These are phyloP conservation scores for Phytophthora syringae DNA, from an alignment of 352 stramenopile genomes.

Conservation along the genomic window DNA sequence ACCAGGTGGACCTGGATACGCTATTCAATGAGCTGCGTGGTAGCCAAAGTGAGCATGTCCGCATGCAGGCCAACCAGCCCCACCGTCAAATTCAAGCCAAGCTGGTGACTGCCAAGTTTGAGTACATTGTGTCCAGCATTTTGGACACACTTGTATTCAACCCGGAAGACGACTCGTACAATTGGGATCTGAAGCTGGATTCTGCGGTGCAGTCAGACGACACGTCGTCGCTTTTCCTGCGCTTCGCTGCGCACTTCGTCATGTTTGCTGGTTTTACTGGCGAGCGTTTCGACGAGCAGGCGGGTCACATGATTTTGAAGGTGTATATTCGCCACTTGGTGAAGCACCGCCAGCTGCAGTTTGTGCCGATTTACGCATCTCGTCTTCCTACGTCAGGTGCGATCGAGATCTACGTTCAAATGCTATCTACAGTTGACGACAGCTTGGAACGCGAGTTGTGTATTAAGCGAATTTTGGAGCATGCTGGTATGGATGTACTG, in stretches of 20 bases:
- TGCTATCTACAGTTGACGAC: conserved; percentile 67
- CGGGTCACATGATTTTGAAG: conserved; percentile 83
- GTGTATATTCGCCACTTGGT: conserved; percentile 85
- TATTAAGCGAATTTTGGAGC: conserved; percentile 72
- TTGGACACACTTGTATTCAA: conserved; percentile 62
- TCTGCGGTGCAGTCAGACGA: conserved; percentile 48
- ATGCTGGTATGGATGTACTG: conserved; percentile 68
- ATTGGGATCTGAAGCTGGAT: conserved; percentile 73
- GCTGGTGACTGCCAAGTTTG: conserved; percentile 77
- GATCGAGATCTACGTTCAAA: conserved; percentile 79
- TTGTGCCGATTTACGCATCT: conserved; percentile 79
- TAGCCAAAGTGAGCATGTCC: conserved; percentile 68
- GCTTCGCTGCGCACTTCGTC: conserved; percentile 84
- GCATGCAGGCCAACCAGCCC: conserved; percentile 71
- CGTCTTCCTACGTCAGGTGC: conserved; percentile 62
- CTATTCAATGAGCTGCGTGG: conserved; percentile 82
- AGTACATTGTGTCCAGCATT: conserved; percentile 79
- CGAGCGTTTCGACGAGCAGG: conserved; percentile 66
- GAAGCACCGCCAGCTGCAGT: conserved; percentile 77
- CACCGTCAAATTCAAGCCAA: conserved; percentile 83
- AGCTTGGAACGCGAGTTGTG: conserved; percentile 70
- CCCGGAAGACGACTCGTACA: conserved; percentile 51
- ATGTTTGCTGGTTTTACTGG: conserved; percentile 76
- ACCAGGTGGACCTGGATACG: conserved; percentile 65
- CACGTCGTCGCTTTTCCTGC: conserved; percentile 64